Conservation (phyloP, 2,329 filamentous ascomycete genomes). For the Apiospora rasikravindrae region DNA sequence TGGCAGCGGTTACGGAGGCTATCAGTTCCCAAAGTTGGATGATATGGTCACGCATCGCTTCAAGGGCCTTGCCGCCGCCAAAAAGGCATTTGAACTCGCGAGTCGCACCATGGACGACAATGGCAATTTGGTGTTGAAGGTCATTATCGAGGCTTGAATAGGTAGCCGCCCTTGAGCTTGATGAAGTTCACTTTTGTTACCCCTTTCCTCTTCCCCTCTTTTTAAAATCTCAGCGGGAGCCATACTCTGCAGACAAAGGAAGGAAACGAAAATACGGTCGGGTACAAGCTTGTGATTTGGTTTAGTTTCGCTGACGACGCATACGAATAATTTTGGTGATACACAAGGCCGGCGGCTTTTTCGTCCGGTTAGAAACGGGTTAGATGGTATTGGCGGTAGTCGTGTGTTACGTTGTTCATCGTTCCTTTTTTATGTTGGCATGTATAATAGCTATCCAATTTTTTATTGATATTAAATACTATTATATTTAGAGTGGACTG, state of each 20-base stretch:
- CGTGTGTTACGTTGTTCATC: not conserved
- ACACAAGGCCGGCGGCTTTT: not conserved
- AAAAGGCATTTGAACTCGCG: conserved; percentile 72
- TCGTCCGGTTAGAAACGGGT: not conserved
- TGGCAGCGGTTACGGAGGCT: conserved; percentile 43
- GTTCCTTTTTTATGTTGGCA: not conserved
- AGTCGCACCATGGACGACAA: conserved; percentile 70
- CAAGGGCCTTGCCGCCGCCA: conserved; percentile 65
- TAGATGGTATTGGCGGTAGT: not conserved
- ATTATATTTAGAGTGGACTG: not conserved
- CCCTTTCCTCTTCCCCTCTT: not conserved
- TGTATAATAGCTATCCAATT: not conserved
- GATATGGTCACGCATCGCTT: conserved; percentile 77
- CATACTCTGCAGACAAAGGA: not conserved
- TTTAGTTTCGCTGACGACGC: not conserved
- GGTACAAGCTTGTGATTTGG: not conserved
- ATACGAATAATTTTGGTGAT: not conserved
- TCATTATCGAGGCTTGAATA: conserved; percentile 62
- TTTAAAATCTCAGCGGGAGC: too few species aligned
- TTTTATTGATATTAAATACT: not conserved
- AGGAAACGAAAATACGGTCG: not conserved
- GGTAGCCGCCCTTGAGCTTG: not conserved
- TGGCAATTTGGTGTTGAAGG: conserved; percentile 74
- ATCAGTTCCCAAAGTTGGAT: conserved; percentile 65
- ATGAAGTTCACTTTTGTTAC: not conserved